These are phyloP conservation scores for Salix koriyanagi DNA, from an alignment of 345 rosid genomes.

Conservation along the genomic window DNA sequence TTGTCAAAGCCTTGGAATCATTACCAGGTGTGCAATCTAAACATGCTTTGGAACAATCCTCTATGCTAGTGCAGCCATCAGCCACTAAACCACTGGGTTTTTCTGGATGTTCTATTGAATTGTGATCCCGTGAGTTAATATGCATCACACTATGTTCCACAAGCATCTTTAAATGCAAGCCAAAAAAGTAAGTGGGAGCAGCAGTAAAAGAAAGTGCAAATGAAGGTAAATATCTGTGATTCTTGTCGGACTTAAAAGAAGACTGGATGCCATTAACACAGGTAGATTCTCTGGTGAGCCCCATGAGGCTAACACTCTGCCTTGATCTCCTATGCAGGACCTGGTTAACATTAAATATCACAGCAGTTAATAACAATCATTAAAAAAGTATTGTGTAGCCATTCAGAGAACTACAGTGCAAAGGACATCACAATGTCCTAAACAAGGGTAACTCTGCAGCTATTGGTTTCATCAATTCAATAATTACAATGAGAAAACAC, in stretches of 20 bases:
- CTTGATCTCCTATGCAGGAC: constrained; percentile 39
- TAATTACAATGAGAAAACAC: not conserved
- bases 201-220: constrained; percentile 51
- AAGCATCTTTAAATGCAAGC: constrained; percentile 65
- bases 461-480: not conserved
- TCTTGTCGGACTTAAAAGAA: constrained; percentile 30
- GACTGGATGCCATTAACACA: constrained; percentile 21
- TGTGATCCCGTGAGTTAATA: constrained; percentile 34
- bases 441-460: not conserved
- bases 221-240: constrained; percentile 34
- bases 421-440: not conserved
- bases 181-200: constrained; percentile 52
- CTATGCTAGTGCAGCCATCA: constrained; percentile 28
- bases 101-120: constrained; percentile 32
- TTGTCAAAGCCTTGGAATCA: constrained; percentile 10
- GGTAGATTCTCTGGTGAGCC: constrained; percentile 31
- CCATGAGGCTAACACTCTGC: constrained; percentile 30
- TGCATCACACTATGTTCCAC: constrained; percentile 39
- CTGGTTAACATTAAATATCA: constrained; percentile 35
- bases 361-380: constrained; percentile 8
- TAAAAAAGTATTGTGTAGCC: not conserved
- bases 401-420: not conserved
- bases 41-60: constrained; percentile 23
- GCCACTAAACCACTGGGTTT: constrained; percentile 29
- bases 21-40: constrained; percentile 25